Percentiles rank a stretch among this genome's conserved stretches.
Conservation (phyloP, 176 grass and related monocot genomes). For the Tillandsia leiboldiana region DNA sequence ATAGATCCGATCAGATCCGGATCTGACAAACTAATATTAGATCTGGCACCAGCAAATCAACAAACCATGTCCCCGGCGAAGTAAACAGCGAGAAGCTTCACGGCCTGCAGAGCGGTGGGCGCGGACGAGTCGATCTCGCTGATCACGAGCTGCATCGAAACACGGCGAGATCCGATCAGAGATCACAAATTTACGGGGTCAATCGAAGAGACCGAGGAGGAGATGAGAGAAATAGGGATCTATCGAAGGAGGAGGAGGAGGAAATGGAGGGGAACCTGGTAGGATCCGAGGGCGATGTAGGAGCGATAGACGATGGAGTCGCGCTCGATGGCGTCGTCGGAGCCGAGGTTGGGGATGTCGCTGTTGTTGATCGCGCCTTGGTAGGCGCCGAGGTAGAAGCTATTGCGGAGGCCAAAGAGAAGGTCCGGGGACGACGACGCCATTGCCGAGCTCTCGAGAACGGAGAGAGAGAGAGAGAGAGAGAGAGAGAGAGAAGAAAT, state of each 20-base stretch:
- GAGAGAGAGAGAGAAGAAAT: neutral
- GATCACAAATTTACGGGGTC: neutral
- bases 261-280: conserved; percentile 35
- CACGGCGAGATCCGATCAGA: neutral
- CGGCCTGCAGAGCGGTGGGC: conserved; percentile 84
- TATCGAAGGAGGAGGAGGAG: neutral
- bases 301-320: conserved; percentile 84
- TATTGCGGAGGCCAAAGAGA: conserved; percentile 90
- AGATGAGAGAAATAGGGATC: neutral
- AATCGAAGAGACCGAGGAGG: neutral
- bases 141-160: conserved; percentile 61
- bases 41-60: neutral
- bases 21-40: neutral
- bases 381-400: conserved; percentile 94
- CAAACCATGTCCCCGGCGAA: conserved; percentile 62
- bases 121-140: conserved; percentile 87
- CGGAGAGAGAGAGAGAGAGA: neutral
- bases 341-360: conserved; percentile 60
- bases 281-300: conserved; percentile 87
- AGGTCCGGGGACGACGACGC: conserved; percentile 60
- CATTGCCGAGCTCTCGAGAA: neutral
- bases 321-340: conserved; percentile 69
- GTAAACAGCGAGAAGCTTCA: conserved; percentile 79
- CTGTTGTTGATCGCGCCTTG: conserved; percentile 94
- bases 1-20: neutral